A percentile compares a stretch with the other conserved stretches of the same genome.
Conservation (phyloP, 2,329 filamentous ascomycete species). For the Aspergillus sp. region DNA sequence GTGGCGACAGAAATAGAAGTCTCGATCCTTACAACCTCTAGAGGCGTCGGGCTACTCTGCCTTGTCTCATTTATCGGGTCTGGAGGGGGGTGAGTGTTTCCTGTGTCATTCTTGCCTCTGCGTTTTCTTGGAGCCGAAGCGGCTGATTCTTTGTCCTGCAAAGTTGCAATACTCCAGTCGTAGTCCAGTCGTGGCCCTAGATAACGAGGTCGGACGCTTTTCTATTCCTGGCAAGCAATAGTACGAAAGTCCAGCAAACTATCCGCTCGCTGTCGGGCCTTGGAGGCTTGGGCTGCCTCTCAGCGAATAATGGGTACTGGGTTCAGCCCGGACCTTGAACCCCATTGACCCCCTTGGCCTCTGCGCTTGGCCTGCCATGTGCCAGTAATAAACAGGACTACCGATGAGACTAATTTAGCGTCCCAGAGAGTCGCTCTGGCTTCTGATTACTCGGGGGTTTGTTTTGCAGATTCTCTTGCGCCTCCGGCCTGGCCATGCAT, state of each 20-base stretch:
- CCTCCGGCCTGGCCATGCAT: conserved; percentile 3
- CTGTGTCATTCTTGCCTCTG: conserved; percentile 1
- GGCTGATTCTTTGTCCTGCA: not conserved
- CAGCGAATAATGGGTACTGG: conserved; percentile 7
- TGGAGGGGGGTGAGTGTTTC: not conserved
- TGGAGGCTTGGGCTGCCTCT: conserved; percentile 4
- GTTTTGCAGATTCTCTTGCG: not conserved
- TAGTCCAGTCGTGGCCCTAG: not conserved
- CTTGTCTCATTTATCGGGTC: conserved; percentile 1
- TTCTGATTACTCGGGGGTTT: not conserved
- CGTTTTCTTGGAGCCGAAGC: conserved; percentile 7
- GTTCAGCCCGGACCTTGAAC: conserved; percentile 1
- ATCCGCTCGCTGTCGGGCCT: not conserved
- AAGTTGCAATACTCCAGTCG: not conserved
- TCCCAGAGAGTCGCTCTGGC: not conserved
- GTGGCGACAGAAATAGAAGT: conserved; percentile 6
- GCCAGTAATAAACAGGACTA: conserved; percentile 10
- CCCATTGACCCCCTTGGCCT: not conserved
- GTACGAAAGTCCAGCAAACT: not conserved
- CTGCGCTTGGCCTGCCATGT: conserved; percentile 7
- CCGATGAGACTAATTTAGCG: conserved; percentile 12
- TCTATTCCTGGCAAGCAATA: not conserved
- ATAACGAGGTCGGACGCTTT: not conserved
- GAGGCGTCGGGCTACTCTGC: not conserved
- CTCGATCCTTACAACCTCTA: not conserved